phyloP scores from a whole-genome alignment of 1,139 yeast species.

The Debaryomycetaceae sp. region DNA sequence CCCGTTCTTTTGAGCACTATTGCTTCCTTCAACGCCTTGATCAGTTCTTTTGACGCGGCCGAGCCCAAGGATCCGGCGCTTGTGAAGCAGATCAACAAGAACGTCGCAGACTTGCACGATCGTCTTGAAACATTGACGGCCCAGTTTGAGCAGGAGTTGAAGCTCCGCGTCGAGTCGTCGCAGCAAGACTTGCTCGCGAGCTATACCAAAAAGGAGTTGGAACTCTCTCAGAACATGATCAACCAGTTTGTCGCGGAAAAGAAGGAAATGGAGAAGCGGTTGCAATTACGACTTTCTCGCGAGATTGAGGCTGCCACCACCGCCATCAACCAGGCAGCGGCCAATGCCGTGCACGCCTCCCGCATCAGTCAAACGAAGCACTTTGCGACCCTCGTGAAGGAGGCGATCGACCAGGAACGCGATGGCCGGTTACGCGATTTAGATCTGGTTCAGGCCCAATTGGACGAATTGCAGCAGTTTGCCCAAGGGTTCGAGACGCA shows the following conservation, averaged over 20 bases:
- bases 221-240: constrained; percentile 37
- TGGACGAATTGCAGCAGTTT: constrained; percentile 48
- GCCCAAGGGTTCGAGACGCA: constrained; percentile 49
- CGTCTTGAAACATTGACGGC: constrained; percentile 27
- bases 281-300: constrained; percentile 44
- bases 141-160: constrained; percentile 32
- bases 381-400: constrained; percentile 53
- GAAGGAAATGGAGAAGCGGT: constrained; percentile 50
- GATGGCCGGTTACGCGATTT: constrained; percentile 67
- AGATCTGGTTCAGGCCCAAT: constrained; percentile 44
- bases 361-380: constrained; percentile 64
- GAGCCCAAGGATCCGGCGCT: constrained; percentile 19
- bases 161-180: constrained; percentile 23
- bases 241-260: constrained; percentile 45
- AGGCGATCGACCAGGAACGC: constrained; percentile 70
- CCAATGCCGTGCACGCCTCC: constrained; percentile 63
- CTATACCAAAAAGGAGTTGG: constrained; percentile 46
- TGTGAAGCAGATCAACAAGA: constrained; percentile 21
- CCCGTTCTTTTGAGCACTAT: constrained; percentile 18
- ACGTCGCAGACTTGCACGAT: constrained; percentile 19
- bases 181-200: constrained; percentile 45
- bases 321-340: constrained; percentile 63
- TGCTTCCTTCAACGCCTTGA: constrained; percentile 41
- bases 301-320: constrained; percentile 66
- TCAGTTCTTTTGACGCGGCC: constrained; percentile 35